These are phyloP conservation scores for Gracilaria vermiculophylla DNA, from an alignment of 23 red algal genomes.

Conservation along the genomic window DNA sequence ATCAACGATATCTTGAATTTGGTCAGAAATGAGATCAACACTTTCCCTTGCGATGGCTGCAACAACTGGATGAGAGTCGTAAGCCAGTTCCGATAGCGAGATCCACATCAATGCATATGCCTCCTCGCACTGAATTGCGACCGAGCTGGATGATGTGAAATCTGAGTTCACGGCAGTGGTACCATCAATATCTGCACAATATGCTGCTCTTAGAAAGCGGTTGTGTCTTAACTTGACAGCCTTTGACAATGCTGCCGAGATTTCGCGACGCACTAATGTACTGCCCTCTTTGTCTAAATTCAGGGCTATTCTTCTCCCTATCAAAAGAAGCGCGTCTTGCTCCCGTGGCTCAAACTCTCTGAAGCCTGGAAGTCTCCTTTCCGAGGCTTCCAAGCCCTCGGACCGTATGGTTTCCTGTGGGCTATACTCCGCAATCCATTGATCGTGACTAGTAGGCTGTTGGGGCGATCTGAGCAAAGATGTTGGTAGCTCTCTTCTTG, in stretches of 20 bases:
- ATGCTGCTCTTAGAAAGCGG: constrained; percentile 31
- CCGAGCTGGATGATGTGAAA: not conserved
- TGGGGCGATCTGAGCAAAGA: not conserved
- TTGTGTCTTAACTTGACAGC: not conserved
- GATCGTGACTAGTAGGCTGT: not conserved
- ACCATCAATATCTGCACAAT: constrained; percentile 15
- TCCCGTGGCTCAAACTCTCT: not conserved
- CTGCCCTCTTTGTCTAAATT: constrained; percentile 34
- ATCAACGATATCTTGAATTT: not conserved
- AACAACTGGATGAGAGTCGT: constrained; percentile 59
- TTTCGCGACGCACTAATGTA: constrained; percentile 51
- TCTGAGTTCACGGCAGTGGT: not conserved
- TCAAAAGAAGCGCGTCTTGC: not conserved
- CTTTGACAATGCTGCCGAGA: constrained; percentile 22
- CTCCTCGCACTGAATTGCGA: not conserved
- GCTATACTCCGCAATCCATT: not conserved
- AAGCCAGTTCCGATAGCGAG: constrained; percentile 47
- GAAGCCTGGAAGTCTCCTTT: not conserved
- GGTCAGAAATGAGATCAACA: constrained; percentile 35
- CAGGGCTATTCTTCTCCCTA: constrained; percentile 20
- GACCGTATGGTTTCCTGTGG: not conserved
- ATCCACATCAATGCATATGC: constrained; percentile 29
- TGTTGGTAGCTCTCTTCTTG: not conserved
- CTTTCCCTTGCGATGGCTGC: constrained; percentile 36
- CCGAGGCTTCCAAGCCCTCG: not conserved